Conservation (phyloP, 164 flowering plant species). For the Berberis thunbergii region DNA sequence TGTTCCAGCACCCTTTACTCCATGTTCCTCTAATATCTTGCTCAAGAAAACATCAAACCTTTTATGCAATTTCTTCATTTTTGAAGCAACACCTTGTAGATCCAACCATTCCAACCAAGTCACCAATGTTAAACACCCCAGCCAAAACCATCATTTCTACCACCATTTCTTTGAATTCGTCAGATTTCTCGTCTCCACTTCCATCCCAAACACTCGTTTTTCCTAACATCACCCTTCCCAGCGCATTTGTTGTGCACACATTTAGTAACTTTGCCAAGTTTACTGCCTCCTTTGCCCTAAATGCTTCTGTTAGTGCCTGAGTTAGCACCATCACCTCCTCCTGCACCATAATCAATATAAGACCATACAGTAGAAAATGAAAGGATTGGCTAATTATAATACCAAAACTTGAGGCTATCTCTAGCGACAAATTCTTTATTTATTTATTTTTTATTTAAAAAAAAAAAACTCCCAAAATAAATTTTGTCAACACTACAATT, state of each 20-base stretch:
- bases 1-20: slow-evolving; percentile 1
- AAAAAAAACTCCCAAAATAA: too few relatives aligned
- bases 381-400: too few relatives aligned
- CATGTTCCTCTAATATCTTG: slow-evolving; percentile 51
- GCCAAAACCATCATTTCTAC: slow-evolving; percentile 77
- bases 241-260: slow-evolving; percentile 70
- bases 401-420: too few relatives aligned
- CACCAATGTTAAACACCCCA: slow-evolving; percentile 74
- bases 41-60: slow-evolving; percentile 55
- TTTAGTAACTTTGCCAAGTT: slow-evolving; percentile 45
- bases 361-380: too few relatives aligned
- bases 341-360: slow-evolving; percentile 13
- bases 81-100: slow-evolving; percentile 55
- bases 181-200: slow-evolving; percentile 35
- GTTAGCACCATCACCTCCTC: slow-evolving; percentile 47
- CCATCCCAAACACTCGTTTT: slow-evolving; percentile 46
- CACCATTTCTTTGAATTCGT: slow-evolving; percentile 80
- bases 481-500: too few relatives aligned
- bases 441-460: too few relatives aligned
- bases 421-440: too few relatives aligned
- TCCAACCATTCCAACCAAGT: slow-evolving; percentile 77
- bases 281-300: slow-evolving; percentile 11
- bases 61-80: slow-evolving; percentile 73
- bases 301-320: slow-evolving; percentile 23
- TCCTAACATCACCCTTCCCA: slow-evolving; percentile 70